Conservation (phyloP, 495 filamentous ascomycete species). For the Aspergillus olivimuriae region DNA sequence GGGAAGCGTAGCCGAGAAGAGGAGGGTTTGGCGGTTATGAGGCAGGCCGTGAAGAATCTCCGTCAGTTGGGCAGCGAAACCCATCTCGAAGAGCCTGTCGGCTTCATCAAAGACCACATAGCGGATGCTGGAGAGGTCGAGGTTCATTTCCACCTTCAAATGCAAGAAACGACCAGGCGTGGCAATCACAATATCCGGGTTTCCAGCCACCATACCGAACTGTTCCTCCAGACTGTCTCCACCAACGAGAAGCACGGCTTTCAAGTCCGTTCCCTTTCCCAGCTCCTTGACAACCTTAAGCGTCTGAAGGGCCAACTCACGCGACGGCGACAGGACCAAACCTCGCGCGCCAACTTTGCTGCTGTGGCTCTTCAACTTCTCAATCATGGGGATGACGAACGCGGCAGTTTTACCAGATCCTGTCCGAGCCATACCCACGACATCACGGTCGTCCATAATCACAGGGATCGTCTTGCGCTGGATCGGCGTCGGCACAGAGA, state of each 20-base stretch:
- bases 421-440: slow-evolving; percentile 95
- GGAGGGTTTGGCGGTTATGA: slow-evolving; percentile 73
- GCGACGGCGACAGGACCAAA: slow-evolving; percentile 81
- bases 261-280: slow-evolving; percentile 81
- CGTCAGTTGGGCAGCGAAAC: slow-evolving; percentile 84
- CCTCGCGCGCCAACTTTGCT: slow-evolving; percentile 76
- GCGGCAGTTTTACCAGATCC: slow-evolving; percentile 96
- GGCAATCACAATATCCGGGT: slow-evolving; percentile 94
- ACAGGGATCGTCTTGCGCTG: slow-evolving; percentile 94
- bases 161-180: slow-evolving; percentile 95
- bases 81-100: slow-evolving; percentile 96
- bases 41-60: slow-evolving; percentile 92
- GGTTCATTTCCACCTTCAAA: slow-evolving; percentile 88
- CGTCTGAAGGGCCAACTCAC: slow-evolving; percentile 91
- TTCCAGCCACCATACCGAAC: slow-evolving; percentile 84
- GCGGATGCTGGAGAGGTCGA: slow-evolving; percentile 76
- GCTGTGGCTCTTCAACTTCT: slow-evolving; percentile 86
- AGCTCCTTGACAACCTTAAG: slow-evolving; percentile 95
- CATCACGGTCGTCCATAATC: slow-evolving; percentile 80
- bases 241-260: slow-evolving; percentile 81
- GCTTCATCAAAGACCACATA: slow-evolving; percentile 98
- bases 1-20: slow-evolving; percentile 93
- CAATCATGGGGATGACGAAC: slow-evolving; percentile 97
- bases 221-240: slow-evolving; percentile 96
- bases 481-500: slow-evolving; percentile 92